Conservation (phyloP, 495 filamentous ascomycete genomes). For the Hyaloscypha variabilis region DNA sequence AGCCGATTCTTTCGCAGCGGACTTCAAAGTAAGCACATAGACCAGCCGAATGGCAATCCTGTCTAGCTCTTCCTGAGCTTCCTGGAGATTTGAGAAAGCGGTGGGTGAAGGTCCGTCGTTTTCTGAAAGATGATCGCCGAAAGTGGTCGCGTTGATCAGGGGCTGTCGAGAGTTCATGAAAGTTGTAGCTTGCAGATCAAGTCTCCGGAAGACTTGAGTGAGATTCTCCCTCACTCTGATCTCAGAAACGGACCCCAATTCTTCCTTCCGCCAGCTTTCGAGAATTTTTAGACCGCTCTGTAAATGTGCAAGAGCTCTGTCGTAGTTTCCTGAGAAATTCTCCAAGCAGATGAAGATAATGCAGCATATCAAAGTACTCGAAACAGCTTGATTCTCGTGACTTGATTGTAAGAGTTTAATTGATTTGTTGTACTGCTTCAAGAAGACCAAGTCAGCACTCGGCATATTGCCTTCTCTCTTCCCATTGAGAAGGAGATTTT, state of each 20-base stretch:
- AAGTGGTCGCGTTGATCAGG: neutral
- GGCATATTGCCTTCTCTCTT: neutral
- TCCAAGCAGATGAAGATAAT: conserved; percentile 58
- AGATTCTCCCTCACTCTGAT: conserved; percentile 13
- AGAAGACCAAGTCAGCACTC: neutral
- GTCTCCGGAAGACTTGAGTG: conserved; percentile 28
- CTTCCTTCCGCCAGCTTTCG: conserved; percentile 10
- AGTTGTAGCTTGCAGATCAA: conserved; percentile 34
- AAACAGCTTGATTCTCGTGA: neutral
- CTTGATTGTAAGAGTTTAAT: conserved; percentile 2
- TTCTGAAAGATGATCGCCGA: neutral
- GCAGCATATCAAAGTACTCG: conserved; percentile 53
- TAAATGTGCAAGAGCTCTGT: conserved; percentile 46
- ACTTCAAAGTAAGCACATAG: conserved; percentile 15
- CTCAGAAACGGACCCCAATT: neutral
- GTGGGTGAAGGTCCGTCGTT: neutral
- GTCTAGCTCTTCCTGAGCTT: conserved; percentile 14
- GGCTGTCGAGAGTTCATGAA: conserved; percentile 24
- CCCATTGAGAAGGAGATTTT: conserved; percentile 2
- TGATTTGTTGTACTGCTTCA: conserved; percentile 21
- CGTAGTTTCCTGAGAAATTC: conserved; percentile 48
- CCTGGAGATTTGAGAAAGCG: conserved; percentile 1
- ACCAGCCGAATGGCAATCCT: conserved; percentile 12
- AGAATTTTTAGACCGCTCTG: conserved; percentile 44
- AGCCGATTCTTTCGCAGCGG: neutral